These are phyloP conservation scores for Xylaria sp. DNA, from an alignment of 2,329 filamentous ascomycete genomes.

Conservation along the genomic window DNA sequence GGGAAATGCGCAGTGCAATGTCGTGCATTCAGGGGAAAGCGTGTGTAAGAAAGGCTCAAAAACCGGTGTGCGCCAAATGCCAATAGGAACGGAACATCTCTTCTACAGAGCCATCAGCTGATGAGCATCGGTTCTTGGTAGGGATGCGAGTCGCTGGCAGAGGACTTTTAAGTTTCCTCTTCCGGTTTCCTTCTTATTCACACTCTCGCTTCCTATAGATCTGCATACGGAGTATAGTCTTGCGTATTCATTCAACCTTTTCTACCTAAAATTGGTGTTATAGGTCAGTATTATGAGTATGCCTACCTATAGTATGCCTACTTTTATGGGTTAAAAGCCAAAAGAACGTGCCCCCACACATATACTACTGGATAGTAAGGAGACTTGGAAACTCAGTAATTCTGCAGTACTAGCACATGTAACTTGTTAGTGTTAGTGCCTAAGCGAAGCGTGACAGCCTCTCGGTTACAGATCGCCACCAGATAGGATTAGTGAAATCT, in stretches of 20 bases:
- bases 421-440: conserved; percentile 7
- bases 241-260: conserved; percentile 13
- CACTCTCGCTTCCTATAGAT: conserved; percentile 14
- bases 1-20: conserved; percentile 20
- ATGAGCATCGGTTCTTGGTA: conserved; percentile 25
- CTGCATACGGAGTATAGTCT: conserved; percentile 3
- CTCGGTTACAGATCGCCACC: conserved; percentile 10
- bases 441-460: conserved; percentile 9
- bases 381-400: not conserved
- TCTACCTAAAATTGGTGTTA: not conserved
- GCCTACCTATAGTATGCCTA: not conserved
- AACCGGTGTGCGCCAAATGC: conserved; percentile 33
- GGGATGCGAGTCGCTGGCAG: conserved; percentile 7
- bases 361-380: not conserved
- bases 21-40: conserved; percentile 33
- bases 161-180: conserved; percentile 5
- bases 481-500: conserved; percentile 3
- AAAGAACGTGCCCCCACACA: not conserved
- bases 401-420: not conserved
- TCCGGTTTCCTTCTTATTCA: conserved; percentile 1
- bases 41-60: conserved; percentile 16
- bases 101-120: conserved; percentile 32
- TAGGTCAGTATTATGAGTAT: not conserved
- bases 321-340: not conserved
- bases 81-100: conserved; percentile 28